phyloP scores from a whole-genome alignment of 257 asterid species.

The Solanum lignicaule region DNA sequence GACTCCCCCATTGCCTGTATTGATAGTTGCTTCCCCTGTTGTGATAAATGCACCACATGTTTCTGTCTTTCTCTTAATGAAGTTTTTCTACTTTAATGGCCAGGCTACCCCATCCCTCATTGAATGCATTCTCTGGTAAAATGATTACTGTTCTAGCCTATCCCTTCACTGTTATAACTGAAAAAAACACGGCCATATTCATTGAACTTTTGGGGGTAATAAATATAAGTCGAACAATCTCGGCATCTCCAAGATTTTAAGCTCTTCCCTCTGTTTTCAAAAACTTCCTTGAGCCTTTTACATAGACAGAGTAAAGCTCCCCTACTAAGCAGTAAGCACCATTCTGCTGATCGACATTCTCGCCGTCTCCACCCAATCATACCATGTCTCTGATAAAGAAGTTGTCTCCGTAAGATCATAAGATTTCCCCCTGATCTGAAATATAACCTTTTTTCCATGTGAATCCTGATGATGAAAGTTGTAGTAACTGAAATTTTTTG shows the following conservation, averaged over 20 bases:
- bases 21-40: neutral
- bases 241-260: neutral
- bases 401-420: neutral
- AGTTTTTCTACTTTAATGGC: neutral
- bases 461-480: neutral
- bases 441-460: neutral
- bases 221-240: neutral
- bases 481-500: neutral
- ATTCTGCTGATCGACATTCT: neutral
- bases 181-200: neutral
- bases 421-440: neutral
- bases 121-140: neutral
- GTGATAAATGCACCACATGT: neutral
- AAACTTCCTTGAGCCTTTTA: neutral
- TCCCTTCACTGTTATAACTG: neutral
- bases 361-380: neutral
- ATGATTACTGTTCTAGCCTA: neutral
- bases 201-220: neutral
- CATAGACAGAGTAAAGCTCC: neutral
- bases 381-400: neutral
- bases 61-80: neutral
- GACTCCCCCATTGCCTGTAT: neutral
- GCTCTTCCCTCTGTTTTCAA: neutral
- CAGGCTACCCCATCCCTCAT: neutral
- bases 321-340: neutral